These are phyloP conservation scores for Chytriomyces confervae DNA, from an alignment of 192 early-diverging fungal species.

Conservation along the genomic window DNA sequence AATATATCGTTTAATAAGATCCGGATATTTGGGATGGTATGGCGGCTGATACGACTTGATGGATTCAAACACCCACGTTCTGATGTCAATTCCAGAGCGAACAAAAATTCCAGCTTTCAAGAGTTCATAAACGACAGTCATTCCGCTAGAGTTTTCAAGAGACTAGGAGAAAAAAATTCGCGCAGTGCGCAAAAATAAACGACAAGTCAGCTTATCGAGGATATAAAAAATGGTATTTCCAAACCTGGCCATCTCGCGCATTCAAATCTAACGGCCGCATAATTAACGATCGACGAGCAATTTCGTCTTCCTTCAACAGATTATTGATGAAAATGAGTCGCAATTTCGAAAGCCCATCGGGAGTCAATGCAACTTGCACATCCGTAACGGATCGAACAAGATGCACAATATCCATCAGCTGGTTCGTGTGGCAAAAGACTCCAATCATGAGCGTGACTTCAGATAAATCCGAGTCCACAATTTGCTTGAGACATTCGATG, in stretches of 20 bases:
- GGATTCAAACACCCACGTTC: slow-evolving; percentile 25
- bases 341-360: slow-evolving; percentile 13
- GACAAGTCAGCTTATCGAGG: background rate
- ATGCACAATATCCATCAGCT: slow-evolving; percentile 24
- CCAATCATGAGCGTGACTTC: slow-evolving; percentile 36
- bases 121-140: slow-evolving; percentile 32
- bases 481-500: background rate
- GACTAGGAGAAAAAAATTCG: background rate
- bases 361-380: slow-evolving; percentile 7
- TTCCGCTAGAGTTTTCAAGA: slow-evolving; percentile 1
- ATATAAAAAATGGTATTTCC: background rate
- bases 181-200: background rate
- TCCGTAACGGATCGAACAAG: slow-evolving; percentile 13
- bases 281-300: slow-evolving; percentile 26
- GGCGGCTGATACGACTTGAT: slow-evolving; percentile 4
- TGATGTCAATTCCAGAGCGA: slow-evolving; percentile 24
- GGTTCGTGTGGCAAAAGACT: slow-evolving; percentile 36
- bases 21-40: slow-evolving; percentile 7
- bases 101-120: slow-evolving; percentile 31
- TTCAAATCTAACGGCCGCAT: background rate
- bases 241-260: background rate
- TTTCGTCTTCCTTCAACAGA: slow-evolving; percentile 25
- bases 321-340: slow-evolving; percentile 24
- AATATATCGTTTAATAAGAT: slow-evolving; percentile 27
- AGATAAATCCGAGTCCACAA: slow-evolving; percentile 12